phyloP scores from a whole-genome alignment of 345 rosid genomes.

The Mangifera indica region DNA sequence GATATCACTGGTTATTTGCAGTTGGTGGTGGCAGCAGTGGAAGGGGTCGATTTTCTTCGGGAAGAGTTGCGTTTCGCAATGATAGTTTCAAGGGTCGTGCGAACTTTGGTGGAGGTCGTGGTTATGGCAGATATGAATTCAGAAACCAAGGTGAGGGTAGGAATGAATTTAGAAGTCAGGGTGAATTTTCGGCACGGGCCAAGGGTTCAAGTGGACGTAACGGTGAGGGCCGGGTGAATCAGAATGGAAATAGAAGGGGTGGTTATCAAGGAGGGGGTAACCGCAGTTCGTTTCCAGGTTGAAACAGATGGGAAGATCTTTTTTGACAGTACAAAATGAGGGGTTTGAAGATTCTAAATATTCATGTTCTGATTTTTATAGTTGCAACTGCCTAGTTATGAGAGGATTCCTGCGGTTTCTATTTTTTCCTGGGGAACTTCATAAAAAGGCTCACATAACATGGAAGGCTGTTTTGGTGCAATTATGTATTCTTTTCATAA shows the following conservation, averaged over 20 bases:
- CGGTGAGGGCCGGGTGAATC: constrained; percentile 59
- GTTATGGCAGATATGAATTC: constrained; percentile 57
- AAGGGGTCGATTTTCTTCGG: constrained; percentile 39
- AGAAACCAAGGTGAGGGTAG: constrained; percentile 49
- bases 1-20: constrained; percentile 20
- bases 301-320: constrained; percentile 16
- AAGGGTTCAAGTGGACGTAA: constrained; percentile 54
- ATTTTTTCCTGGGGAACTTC: constrained; percentile 18
- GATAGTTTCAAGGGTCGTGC: constrained; percentile 55
- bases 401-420: constrained; percentile 17
- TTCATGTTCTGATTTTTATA: constrained; percentile 24
- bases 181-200: constrained; percentile 62
- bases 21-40: constrained; percentile 27
- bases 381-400: constrained; percentile 15
- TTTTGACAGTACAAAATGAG: constrained; percentile 38
- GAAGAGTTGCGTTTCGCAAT: constrained; percentile 42
- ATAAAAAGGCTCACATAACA: constrained; percentile 33
- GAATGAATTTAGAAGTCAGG: constrained; percentile 62
- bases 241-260: constrained; percentile 49
- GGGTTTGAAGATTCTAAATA: constrained; percentile 21
- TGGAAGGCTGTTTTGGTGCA: constrained; percentile 18
- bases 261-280: constrained; percentile 43
- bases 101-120: constrained; percentile 44
- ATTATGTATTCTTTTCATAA: constrained; percentile 22
- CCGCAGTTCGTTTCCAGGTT: constrained; percentile 28